A percentile compares a stretch with the other conserved stretches of the same genome.
Conservation (phyloP, 768 basidiomycete genomes). For the Lanmaoa pseudosensibilis region DNA sequence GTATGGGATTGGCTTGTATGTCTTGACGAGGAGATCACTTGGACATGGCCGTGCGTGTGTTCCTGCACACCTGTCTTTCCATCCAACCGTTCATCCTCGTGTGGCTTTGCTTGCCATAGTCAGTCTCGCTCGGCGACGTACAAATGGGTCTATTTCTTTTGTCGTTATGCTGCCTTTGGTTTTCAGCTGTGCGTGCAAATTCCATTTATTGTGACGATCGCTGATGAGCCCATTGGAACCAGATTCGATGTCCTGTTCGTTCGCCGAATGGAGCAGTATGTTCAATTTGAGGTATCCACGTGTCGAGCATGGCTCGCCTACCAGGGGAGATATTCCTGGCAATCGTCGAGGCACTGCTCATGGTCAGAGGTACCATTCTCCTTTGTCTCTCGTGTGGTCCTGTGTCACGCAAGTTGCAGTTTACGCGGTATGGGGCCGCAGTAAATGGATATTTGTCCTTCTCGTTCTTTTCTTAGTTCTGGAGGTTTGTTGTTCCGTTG, state of each 20-base stretch:
- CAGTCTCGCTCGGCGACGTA: neutral
- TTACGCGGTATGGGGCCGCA: conserved; percentile 4
- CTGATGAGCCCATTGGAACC: neutral
- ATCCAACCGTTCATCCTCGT: neutral
- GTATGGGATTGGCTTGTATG: conserved; percentile 13
- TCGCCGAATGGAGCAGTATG: conserved; percentile 3
- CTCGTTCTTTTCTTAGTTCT: conserved; percentile 1
- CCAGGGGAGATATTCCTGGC: too few species aligned
- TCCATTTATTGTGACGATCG: too few species aligned
- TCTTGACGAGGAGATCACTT: conserved; percentile 7
- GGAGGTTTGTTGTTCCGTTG: neutral
- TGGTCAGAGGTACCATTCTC: neutral
- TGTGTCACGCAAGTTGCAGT: neutral
- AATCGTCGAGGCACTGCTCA: conserved; percentile 9
- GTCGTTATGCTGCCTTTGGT: conserved; percentile 7
- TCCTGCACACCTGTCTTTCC: neutral
- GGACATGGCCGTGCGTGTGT: conserved; percentile 8
- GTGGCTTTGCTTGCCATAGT: neutral
- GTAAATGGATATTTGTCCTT: neutral
- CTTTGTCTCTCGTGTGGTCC: neutral
- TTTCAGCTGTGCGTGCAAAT: conserved; percentile 6
- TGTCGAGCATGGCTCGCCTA: conserved; percentile 13
- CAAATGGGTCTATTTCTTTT: conserved; percentile 12
- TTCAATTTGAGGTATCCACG: neutral
- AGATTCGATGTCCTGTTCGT: conserved; percentile 4